A percentile compares a stretch with the other conserved stretches of the same genome.
Conservation (phyloP, 129 eudicot species). For the Artemisia tridentata region DNA sequence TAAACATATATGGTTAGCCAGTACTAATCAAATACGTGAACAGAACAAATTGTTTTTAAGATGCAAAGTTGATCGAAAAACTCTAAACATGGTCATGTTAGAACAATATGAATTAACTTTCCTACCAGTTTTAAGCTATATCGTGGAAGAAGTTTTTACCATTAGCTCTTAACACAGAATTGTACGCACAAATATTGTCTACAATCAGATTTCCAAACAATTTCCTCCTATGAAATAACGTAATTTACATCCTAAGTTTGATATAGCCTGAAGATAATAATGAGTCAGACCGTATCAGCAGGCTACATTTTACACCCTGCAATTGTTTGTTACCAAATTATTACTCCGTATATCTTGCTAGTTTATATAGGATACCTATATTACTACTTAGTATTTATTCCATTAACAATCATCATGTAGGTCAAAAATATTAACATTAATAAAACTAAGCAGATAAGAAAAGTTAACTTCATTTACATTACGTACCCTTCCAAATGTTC, state of each 20-base stretch:
- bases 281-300: too few relatives aligned
- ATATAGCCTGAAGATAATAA: neutral
- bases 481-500: conserved; percentile 81
- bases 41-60: conserved; percentile 7
- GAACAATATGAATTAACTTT: neutral
- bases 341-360: too few relatives aligned
- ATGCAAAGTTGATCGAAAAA: conserved; percentile 13
- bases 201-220: neutral
- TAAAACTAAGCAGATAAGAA: neutral
- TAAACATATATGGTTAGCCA: neutral
- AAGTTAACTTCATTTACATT: conserved; percentile 17
- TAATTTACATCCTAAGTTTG: neutral
- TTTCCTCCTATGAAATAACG: neutral
- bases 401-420: neutral
- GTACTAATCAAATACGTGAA: conserved; percentile 14
- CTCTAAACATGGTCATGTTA: neutral
- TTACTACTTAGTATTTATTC: too few relatives aligned
- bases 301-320: too few relatives aligned
- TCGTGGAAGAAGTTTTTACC: neutral
- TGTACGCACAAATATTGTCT: too few relatives aligned
- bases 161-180: neutral
- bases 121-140: neutral
- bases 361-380: too few relatives aligned
- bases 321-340: too few relatives aligned
- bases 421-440: neutral